phyloP scores from a whole-genome alignment of 2,329 filamentous ascomycete species.

The Aspergillus cejpii region DNA sequence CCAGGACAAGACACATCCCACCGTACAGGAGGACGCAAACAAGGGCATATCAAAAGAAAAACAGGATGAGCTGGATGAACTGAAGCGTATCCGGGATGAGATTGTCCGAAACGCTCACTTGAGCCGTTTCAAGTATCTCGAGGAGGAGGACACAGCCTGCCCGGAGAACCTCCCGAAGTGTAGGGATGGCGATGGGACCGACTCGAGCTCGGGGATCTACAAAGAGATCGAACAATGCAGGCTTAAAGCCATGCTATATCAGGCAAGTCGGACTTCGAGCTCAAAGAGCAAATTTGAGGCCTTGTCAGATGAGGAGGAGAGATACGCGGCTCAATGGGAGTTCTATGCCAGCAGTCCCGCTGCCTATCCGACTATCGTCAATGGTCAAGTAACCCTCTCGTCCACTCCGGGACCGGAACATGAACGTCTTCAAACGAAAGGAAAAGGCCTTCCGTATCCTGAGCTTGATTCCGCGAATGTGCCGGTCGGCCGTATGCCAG shows the following conservation, averaged over 20 bases:
- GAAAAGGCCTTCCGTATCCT: neutral
- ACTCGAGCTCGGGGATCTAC: slow-evolving; percentile 19
- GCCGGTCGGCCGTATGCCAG: neutral
- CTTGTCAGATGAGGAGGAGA: neutral
- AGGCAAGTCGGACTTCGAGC: neutral
- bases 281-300: too few species aligned
- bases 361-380: slow-evolving; percentile 13
- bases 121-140: slow-evolving; percentile 7
- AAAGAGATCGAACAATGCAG: slow-evolving; percentile 11
- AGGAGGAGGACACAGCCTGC: slow-evolving; percentile 8
- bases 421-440: slow-evolving; percentile 1
- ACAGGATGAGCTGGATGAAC: slow-evolving; percentile 15
- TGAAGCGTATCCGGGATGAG: slow-evolving; percentile 17
- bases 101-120: slow-evolving; percentile 14
- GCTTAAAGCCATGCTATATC: neutral
- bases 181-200: slow-evolving; percentile 25
- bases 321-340: slow-evolving; percentile 7
- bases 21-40: neutral
- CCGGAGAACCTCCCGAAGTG: slow-evolving; percentile 19
- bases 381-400: slow-evolving; percentile 10
- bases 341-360: slow-evolving; percentile 11
- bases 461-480: neutral
- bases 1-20: neutral
- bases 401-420: slow-evolving; percentile 10
- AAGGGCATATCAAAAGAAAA: slow-evolving; percentile 9